Conservation (phyloP, 78 protist species). For the Bodo saltans region DNA sequence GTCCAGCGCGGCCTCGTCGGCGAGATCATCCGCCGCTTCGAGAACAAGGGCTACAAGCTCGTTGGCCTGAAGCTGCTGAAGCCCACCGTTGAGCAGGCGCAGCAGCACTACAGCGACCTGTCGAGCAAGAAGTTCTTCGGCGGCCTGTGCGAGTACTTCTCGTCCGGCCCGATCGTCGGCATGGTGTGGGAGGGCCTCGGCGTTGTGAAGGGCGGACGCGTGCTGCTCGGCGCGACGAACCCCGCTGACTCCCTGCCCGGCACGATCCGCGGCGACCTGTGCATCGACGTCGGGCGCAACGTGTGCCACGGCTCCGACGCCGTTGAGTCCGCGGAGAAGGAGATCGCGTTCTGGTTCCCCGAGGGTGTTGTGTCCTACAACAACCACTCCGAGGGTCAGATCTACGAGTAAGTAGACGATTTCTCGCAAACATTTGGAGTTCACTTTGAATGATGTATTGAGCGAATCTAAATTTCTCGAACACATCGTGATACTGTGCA, state of each 20-base stretch:
- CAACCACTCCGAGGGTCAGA: too few species aligned
- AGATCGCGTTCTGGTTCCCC: conserved; percentile 55
- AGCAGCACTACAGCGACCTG: conserved; percentile 71
- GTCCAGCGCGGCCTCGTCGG: conserved; percentile 73
- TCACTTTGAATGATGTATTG: too few species aligned
- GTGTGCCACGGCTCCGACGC: conserved; percentile 75
- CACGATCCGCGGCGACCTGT: conserved; percentile 79
- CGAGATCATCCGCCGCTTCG: conserved; percentile 78
- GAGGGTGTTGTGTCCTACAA: too few species aligned
- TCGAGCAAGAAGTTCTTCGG: conserved; percentile 57
- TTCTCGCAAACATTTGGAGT: too few species aligned
- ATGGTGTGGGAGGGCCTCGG: conserved; percentile 78
- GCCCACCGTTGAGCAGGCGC: conserved; percentile 52
- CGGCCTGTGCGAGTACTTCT: conserved; percentile 48
- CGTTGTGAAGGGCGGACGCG: conserved; percentile 53
- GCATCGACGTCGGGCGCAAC: conserved; percentile 61
- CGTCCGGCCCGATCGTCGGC: conserved; percentile 82
- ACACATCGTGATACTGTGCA: too few species aligned
- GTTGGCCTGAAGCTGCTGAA: conserved; percentile 64
- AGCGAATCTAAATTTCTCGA: too few species aligned
- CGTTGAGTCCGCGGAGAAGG: conserved; percentile 47
- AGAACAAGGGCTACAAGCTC: conserved; percentile 68
- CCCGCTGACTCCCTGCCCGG: conserved; percentile 62
- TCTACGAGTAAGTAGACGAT: too few species aligned
- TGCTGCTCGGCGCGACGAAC: conserved; percentile 67